Percentiles rank a stretch among this genome's conserved stretches.
Conservation (phyloP, 169 alveolate genomes). For the Plasmodium fragile region DNA sequence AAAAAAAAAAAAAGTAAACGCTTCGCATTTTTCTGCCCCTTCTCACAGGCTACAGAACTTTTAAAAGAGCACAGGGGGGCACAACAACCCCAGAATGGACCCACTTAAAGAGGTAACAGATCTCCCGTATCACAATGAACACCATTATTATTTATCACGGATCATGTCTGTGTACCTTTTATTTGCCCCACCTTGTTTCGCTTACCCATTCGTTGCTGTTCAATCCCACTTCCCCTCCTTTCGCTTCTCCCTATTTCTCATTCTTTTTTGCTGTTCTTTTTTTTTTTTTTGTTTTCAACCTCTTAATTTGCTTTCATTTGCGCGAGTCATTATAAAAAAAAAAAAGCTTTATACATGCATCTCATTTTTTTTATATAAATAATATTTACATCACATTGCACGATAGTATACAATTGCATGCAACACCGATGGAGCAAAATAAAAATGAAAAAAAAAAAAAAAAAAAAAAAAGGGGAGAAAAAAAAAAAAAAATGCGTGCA, state of each 20-base stretch:
- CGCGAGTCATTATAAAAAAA: neutral
- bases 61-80: neutral
- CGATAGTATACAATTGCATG: neutral
- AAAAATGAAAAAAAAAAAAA: neutral
- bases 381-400: neutral
- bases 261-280: neutral
- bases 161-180: neutral
- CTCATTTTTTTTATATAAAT: neutral
- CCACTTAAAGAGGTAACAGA: neutral
- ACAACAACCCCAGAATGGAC: neutral
- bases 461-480: neutral
- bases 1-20: neutral
- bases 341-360: neutral
- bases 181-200: neutral
- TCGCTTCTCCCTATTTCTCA: neutral
- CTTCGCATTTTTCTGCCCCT: neutral
- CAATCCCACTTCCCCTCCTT: too few relatives aligned
- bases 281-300: neutral
- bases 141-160: neutral
- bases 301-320: conserved; percentile 1
- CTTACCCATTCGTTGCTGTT: neutral
- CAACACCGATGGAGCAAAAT: neutral
- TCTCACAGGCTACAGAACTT: neutral
- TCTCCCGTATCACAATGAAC: neutral
- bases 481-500: neutral